Evolutionary conservation across 2,329 filamentous ascomycete genomes (phyloP).

Genomic region (Talaromyces sp.): DNA sequence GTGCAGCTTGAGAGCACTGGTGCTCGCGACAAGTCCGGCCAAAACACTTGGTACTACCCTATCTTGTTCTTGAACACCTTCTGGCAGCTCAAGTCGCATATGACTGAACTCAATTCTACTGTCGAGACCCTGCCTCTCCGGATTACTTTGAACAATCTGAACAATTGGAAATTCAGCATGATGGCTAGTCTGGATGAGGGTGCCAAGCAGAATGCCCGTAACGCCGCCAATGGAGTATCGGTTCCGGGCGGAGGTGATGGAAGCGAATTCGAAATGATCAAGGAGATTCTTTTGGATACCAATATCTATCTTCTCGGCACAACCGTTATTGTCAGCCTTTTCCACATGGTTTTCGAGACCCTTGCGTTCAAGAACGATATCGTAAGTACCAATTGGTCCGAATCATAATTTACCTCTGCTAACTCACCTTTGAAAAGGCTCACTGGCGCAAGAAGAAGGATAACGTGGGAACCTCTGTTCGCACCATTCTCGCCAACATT

Average conservation of each 20-base stretch:
- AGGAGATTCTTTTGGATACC: constrained; percentile 88
- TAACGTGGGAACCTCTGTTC: constrained; percentile 91
- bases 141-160: constrained; percentile 75
- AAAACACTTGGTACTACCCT: constrained; percentile 91
- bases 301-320: constrained; percentile 86
- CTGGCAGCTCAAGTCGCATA: constrained; percentile 89
- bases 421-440: constrained; percentile 38
- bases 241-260: constrained; percentile 79
- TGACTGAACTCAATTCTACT: constrained; percentile 87
- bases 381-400: constrained; percentile 34
- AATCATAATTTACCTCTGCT: neutral
- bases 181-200: constrained; percentile 81
- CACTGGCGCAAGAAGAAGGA: constrained; percentile 99
- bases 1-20: constrained; percentile 73
- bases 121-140: constrained; percentile 76
- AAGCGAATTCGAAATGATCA: constrained; percentile 93
- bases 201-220: constrained; percentile 73
- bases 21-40: constrained; percentile 74
- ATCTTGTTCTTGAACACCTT: constrained; percentile 92
- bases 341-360: constrained; percentile 93
- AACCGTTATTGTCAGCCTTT: constrained; percentile 76
- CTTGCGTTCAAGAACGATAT: constrained; percentile 97
- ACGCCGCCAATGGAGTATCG: constrained; percentile 68
- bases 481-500: constrained; percentile 92
- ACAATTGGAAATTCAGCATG: constrained; percentile 84